Evolutionary conservation across 2,329 filamentous ascomycete genomes (phyloP).

Genomic region (Penicillium corylophilum): DNA sequence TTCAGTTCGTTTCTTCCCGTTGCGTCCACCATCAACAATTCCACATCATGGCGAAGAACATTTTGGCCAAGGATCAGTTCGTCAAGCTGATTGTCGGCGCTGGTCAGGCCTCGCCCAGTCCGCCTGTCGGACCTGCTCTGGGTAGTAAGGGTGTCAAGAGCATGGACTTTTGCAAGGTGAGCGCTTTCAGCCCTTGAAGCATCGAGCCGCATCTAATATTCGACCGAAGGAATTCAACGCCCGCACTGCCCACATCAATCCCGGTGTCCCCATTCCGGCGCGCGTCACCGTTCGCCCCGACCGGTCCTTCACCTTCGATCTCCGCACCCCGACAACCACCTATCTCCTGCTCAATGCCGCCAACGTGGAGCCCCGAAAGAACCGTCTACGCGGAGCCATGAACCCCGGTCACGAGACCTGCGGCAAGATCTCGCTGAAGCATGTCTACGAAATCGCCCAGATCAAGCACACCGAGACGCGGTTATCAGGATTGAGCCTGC

Average conservation of each 20-base stretch:
- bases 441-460: constrained; percentile 95
- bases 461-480: constrained; percentile 83
- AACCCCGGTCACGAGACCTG: constrained; percentile 74
- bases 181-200: constrained; percentile 5
- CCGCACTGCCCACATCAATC: constrained; percentile 76
- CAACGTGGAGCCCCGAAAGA: constrained; percentile 68
- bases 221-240: constrained; percentile 83
- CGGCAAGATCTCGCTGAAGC: constrained; percentile 88
- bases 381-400: constrained; percentile 70
- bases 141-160: constrained; percentile 98
- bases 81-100: constrained; percentile 98
- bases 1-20: constrained; percentile 4
- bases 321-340: constrained; percentile 92
- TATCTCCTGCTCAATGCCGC: constrained; percentile 84
- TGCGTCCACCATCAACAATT: not conserved
- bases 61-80: constrained; percentile 64
- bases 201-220: not conserved
- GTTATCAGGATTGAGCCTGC: constrained; percentile 67
- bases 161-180: constrained; percentile 99
- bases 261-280: constrained; percentile 84
- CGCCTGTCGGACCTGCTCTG: constrained; percentile 91
- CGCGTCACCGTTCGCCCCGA: constrained; percentile 90
- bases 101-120: constrained; percentile 90
- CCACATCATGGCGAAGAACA: constrained; percentile 52
- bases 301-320: constrained; percentile 86